Evolutionary conservation across 208 protist species (phyloP), one percentile per base, ranked within the genome.

Genomic region (Acanthamoeba lugdunensis): DNA sequence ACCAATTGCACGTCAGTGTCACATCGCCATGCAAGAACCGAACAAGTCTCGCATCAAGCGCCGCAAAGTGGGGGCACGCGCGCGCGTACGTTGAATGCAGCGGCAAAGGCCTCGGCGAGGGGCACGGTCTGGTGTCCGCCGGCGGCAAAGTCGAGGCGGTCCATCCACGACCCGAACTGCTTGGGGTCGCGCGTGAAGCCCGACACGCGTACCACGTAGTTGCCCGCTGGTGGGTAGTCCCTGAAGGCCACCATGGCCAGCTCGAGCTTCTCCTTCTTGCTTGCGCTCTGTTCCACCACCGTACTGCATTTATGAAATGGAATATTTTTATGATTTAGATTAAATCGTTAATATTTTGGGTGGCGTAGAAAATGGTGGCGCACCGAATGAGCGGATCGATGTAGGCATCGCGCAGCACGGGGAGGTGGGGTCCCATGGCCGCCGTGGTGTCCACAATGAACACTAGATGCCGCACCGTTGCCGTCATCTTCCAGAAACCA

Each of bases 361-460:
- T 2, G 37, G 37, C 37, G 50, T 18, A 54, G n/a, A 28, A 82
- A 9, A 87, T 28, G 5, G 28, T 54, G 3, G 63, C 16, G 16
- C 4, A 88, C 79, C 54, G 4, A 21, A 88, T 54, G 23, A 88
- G 79, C 2, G 79, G 79, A 25, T 67, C 45, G 6, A 88, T n/a
- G 79, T 88, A 88, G 79, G 45, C 54, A 16, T 88, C 79, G 7
- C 54, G 45, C 50, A 88, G 48, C 18, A 45, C 52, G 18, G 45
- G 45, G 25, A 88, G 45, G 30, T 56, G 52, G 45, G 45, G 54
- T 23, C 79, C 52, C 79, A 88, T 88, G 79, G 18, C 33, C 4
- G 79, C 79, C 23, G 79, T 88, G 0, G 52, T 88, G 79, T 88
- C 79, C 11, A 88, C 45, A 41, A 88, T 88, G 45, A 88, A 56